A percentile compares a stretch with the other conserved stretches of the same genome.
These are phyloP conservation scores for Yueomyces sp. DNA, from an alignment of 805 yeast genomes.

Conservation along the genomic window DNA sequence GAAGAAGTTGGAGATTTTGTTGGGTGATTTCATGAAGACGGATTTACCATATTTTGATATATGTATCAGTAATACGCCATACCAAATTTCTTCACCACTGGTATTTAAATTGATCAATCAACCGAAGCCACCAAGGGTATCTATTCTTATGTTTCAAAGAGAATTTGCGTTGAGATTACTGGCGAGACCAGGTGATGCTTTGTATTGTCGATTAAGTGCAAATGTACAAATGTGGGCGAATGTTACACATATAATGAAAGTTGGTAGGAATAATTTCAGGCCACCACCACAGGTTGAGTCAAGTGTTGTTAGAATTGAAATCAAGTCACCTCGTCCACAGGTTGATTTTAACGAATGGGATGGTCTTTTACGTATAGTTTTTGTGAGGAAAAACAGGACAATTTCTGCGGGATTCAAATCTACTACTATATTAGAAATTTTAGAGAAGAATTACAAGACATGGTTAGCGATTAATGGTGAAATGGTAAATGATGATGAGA, in stretches of 20 bases:
- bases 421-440: slow-evolving; percentile 58
- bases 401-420: slow-evolving; percentile 87
- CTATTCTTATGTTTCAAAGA: slow-evolving; percentile 94
- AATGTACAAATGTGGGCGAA: slow-evolving; percentile 99
- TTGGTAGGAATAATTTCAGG: slow-evolving; percentile 88
- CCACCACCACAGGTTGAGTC: slow-evolving; percentile 99
- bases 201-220: slow-evolving; percentile 87
- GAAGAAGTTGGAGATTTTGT: slow-evolving; percentile 76
- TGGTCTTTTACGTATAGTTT: slow-evolving; percentile 80
- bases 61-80: slow-evolving; percentile 94
- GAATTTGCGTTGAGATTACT: slow-evolving; percentile 88
- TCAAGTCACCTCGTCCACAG: slow-evolving; percentile 86
- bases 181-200: slow-evolving; percentile 92
- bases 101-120: slow-evolving; percentile 84
- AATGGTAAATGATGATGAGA: slow-evolving; percentile 26
- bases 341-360: slow-evolving; percentile 96
- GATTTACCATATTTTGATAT: slow-evolving; percentile 91
- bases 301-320: slow-evolving; percentile 85
- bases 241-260: slow-evolving; percentile 96
- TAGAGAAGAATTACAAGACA: slow-evolving; percentile 81
- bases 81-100: slow-evolving; percentile 92
- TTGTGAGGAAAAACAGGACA: slow-evolving; percentile 88
- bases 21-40: slow-evolving; percentile 94
- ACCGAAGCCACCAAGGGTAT: slow-evolving; percentile 89
- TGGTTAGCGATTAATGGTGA: slow-evolving; percentile 41